Evolutionary conservation across 805 yeast genomes (phyloP).

Genomic region (Kodamaea nitidulidarum): DNA sequence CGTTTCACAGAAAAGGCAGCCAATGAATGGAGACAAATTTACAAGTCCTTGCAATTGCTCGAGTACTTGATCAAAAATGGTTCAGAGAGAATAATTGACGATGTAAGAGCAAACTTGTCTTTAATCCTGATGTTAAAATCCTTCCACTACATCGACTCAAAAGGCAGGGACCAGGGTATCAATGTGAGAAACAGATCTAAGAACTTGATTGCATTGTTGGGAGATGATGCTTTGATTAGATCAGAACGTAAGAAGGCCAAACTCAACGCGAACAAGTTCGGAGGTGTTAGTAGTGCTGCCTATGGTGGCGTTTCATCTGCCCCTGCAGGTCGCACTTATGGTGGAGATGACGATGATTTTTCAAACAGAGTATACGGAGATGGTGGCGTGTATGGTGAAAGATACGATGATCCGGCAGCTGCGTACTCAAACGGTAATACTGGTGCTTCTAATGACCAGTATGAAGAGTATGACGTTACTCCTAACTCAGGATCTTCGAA

Average conservation of each 20-base stretch:
- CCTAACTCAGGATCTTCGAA: conserved; percentile 20
- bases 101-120: conserved; percentile 77
- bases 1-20: conserved; percentile 95
- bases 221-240: conserved; percentile 73
- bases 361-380: conserved; percentile 60
- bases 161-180: conserved; percentile 94
- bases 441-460: conserved; percentile 36
- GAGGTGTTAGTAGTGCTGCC: conserved; percentile 60
- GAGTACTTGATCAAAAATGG: conserved; percentile 92
- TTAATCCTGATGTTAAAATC: conserved; percentile 83
- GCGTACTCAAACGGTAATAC: conserved; percentile 34
- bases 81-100: conserved; percentile 92
- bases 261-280: conserved; percentile 75
- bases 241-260: conserved; percentile 89
- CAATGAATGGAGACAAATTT: conserved; percentile 96
- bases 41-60: conserved; percentile 86
- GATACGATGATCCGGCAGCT: conserved; percentile 56
- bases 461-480: conserved; percentile 60
- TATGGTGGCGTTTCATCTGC: conserved; percentile 48
- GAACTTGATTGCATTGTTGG: conserved; percentile 62
- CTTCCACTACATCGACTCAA: conserved; percentile 90
- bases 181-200: conserved; percentile 91
- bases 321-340: conserved; percentile 25
- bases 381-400: conserved; percentile 65
- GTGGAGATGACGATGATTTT: conserved; percentile 47